Conservation (phyloP, 805 yeast genomes). For the Metschnikowia chrysomelidarum region DNA sequence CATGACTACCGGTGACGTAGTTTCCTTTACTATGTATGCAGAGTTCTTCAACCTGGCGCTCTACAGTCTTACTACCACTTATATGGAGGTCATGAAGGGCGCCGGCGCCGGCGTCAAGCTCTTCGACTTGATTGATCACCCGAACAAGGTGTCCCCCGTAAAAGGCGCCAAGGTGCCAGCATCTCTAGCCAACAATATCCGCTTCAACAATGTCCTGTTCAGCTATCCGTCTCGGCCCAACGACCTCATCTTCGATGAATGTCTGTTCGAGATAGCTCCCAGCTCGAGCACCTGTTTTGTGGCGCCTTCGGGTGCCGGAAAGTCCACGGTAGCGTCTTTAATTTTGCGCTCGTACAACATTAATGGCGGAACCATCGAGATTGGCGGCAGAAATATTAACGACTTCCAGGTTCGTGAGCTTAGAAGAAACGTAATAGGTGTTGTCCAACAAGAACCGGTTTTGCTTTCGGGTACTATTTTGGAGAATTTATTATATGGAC, state of each 20-base stretch:
- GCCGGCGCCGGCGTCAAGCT: conserved; percentile 46
- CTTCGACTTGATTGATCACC: conserved; percentile 41
- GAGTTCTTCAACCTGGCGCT: conserved; percentile 45
- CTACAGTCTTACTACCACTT: conserved; percentile 44
- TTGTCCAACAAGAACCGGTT: conserved; percentile 64
- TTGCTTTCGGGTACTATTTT: conserved; percentile 53
- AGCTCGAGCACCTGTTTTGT: conserved; percentile 43
- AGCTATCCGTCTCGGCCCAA: conserved; percentile 42
- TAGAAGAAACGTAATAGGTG: conserved; percentile 49
- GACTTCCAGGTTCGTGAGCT: conserved; percentile 49
- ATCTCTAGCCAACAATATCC: conserved; percentile 29
- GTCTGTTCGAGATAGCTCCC: conserved; percentile 35
- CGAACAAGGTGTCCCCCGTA: conserved; percentile 35
- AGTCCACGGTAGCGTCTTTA: conserved; percentile 55
- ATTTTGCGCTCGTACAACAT: conserved; percentile 53
- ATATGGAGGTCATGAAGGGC: conserved; percentile 47
- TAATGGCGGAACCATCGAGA: conserved; percentile 44
- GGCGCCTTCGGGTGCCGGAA: conserved; percentile 64
- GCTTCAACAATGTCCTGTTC: conserved; percentile 39
- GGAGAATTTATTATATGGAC: conserved; percentile 57
- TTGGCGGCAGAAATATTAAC: conserved; percentile 52
- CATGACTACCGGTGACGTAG: conserved; percentile 49
- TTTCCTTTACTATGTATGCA: conserved; percentile 45
- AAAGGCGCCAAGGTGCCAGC: conserved; percentile 29
- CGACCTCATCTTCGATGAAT: conserved; percentile 36